These are phyloP conservation scores for Penicillium sp. DNA, from an alignment of 2,329 filamentous ascomycete species.

Conservation along the genomic window DNA sequence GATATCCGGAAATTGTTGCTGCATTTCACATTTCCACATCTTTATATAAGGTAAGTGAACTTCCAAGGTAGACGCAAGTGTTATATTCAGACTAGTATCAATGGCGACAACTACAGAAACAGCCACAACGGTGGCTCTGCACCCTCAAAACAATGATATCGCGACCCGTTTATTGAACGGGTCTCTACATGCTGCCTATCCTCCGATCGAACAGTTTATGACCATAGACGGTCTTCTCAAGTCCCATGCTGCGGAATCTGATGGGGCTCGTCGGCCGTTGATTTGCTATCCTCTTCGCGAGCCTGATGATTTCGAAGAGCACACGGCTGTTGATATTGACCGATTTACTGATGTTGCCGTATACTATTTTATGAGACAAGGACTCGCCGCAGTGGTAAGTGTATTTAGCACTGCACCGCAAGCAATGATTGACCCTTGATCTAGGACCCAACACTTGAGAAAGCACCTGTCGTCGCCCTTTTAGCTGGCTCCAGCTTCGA, in stretches of 20 bases:
- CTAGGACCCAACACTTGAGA: slow-evolving; percentile 28
- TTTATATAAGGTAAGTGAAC: no score
- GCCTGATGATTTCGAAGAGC: slow-evolving; percentile 20
- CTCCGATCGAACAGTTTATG: slow-evolving; percentile 15
- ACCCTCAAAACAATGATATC: slow-evolving; percentile 15
- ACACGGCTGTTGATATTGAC: slow-evolving; percentile 18
- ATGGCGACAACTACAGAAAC: slow-evolving; percentile 10
- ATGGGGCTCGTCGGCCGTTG: slow-evolving; percentile 12
- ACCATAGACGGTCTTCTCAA: slow-evolving; percentile 20
- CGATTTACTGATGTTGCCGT: slow-evolving; percentile 21
- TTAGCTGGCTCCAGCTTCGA: slow-evolving; percentile 52
- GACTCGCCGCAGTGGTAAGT: slow-evolving; percentile 17
- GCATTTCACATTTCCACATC: no score
- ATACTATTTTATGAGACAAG: slow-evolving; percentile 16
- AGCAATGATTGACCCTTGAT: neutral
- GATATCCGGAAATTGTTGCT: no score
- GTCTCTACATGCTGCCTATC: slow-evolving; percentile 20
- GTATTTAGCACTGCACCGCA: neutral
- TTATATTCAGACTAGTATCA: no score
- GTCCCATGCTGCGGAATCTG: slow-evolving; percentile 16
- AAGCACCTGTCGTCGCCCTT: slow-evolving; percentile 44
- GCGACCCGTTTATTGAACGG: slow-evolving; percentile 19
- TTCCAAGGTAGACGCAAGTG: no score
- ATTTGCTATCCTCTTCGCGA: slow-evolving; percentile 18
- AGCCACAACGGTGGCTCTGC: slow-evolving; percentile 4